Conservation (phyloP, 2,329 filamentous ascomycete genomes). For the Fusarium napiforme region DNA sequence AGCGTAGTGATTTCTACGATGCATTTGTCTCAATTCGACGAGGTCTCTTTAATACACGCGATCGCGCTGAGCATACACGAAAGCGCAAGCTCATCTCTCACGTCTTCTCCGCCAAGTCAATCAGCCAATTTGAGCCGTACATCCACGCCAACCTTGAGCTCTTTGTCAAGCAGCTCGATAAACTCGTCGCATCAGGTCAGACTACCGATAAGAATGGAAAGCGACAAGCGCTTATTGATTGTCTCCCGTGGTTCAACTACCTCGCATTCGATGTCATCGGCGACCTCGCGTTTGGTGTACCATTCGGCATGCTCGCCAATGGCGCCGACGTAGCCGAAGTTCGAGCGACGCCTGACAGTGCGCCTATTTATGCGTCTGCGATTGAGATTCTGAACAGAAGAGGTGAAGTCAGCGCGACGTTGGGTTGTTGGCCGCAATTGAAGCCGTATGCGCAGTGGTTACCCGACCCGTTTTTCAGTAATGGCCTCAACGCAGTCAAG, state of each 20-base stretch:
- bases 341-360: conserved; percentile 66
- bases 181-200: conserved; percentile 60
- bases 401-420: conserved; percentile 84
- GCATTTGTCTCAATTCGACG: conserved; percentile 88
- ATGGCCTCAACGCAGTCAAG: conserved; percentile 79
- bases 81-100: conserved; percentile 92
- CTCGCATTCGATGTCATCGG: conserved; percentile 65
- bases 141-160: conserved; percentile 82
- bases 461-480: conserved; percentile 82
- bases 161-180: conserved; percentile 79
- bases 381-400: conserved; percentile 90
- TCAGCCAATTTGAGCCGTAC: conserved; percentile 88
- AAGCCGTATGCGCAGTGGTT: conserved; percentile 85
- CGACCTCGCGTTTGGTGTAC: conserved; percentile 62
- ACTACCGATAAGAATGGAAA: conserved; percentile 67
- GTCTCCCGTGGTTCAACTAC: conserved; percentile 76
- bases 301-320: conserved; percentile 76
- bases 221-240: conserved; percentile 74
- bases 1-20: conserved; percentile 82
- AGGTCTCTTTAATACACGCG: conserved; percentile 89
- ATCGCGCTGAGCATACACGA: conserved; percentile 82
- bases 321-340: conserved; percentile 83
- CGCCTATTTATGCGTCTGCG: conserved; percentile 77
- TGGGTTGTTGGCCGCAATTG: conserved; percentile 78
- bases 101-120: conserved; percentile 84